These are phyloP conservation scores for Exophiala lecanii-corni DNA, from an alignment of 2,329 filamentous ascomycete genomes.

Conservation along the genomic window DNA sequence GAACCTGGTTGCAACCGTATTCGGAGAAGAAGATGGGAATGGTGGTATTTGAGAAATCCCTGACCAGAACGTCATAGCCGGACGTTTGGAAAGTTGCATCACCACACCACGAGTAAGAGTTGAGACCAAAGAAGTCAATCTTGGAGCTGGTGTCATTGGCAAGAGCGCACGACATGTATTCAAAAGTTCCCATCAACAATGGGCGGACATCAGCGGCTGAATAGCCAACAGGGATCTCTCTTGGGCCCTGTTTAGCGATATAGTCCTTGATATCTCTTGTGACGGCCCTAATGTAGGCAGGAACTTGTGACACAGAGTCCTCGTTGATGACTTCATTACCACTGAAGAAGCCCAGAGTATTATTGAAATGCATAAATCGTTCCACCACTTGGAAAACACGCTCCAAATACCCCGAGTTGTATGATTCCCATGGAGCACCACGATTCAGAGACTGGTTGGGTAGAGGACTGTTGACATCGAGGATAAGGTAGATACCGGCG, in stretches of 20 bases:
- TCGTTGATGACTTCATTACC: constrained; percentile 67
- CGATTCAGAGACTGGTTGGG: constrained; percentile 54
- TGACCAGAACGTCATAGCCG: constrained; percentile 54
- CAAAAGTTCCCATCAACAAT: constrained; percentile 57
- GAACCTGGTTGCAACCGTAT: constrained; percentile 60
- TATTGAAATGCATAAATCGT: constrained; percentile 62
- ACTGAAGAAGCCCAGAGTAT: constrained; percentile 62
- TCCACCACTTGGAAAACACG: constrained; percentile 61
- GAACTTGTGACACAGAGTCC: constrained; percentile 49
- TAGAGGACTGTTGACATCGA: constrained; percentile 62
- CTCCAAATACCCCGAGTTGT: constrained; percentile 51
- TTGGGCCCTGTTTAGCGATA: constrained; percentile 54
- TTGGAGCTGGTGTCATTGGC: constrained; percentile 47
- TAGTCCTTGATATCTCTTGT: constrained; percentile 66
- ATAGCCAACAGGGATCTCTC: constrained; percentile 63
- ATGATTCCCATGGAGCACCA: constrained; percentile 50
- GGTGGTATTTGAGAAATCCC: constrained; percentile 54
- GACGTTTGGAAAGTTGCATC: constrained; percentile 50
- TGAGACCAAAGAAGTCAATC: constrained; percentile 62
- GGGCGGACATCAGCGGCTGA: constrained; percentile 61
- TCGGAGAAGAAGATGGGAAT: constrained; percentile 64
- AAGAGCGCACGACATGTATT: constrained; percentile 57
- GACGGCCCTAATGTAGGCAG: constrained; percentile 58
- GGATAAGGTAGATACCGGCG: constrained; percentile 61
- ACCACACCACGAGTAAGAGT: constrained; percentile 67